Conservation (phyloP, 352 stramenopile species). For the Aphanomyces euteiches region DNA sequence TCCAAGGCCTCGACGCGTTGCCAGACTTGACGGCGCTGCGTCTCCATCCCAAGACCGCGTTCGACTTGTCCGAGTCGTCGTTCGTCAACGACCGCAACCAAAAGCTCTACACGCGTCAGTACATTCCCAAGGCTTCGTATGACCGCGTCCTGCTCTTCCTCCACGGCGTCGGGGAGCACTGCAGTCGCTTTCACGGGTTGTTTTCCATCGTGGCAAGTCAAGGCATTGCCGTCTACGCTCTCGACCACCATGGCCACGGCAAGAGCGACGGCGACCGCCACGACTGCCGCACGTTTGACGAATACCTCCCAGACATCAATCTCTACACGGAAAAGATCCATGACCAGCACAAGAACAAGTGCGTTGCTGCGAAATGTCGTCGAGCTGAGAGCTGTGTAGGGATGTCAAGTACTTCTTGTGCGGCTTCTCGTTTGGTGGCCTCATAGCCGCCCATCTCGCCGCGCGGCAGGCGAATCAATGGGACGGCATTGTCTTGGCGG, state of each 20-base stretch:
- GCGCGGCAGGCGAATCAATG: background rate
- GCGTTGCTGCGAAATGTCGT: no score
- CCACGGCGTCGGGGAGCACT: constrained; percentile 26
- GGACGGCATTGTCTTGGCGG: constrained; percentile 13
- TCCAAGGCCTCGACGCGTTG: no score
- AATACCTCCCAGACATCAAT: constrained; percentile 4
- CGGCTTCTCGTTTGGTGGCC: constrained; percentile 23
- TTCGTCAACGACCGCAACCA: background rate
- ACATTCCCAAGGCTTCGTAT: constrained; percentile 12
- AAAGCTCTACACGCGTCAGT: constrained; percentile 26
- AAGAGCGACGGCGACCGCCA: constrained; percentile 12
- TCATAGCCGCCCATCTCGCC: constrained; percentile 10
- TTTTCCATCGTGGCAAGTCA: constrained; percentile 6
- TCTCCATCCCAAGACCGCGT: no score
- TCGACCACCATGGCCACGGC: constrained; percentile 26
- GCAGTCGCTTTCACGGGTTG: constrained; percentile 6
- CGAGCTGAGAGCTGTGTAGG: background rate
- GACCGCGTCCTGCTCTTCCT: constrained; percentile 24
- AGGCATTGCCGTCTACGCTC: constrained; percentile 18
- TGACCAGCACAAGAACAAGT: background rate
- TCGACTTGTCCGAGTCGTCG: constrained; percentile 4
- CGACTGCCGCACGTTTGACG: constrained; percentile 10
- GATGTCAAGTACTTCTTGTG: constrained; percentile 13
- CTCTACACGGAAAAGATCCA: background rate
- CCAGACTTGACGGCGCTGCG: no score